These are phyloP conservation scores for Termitomyces heimii DNA, from an alignment of 768 basidiomycete species.

Conservation along the genomic window DNA sequence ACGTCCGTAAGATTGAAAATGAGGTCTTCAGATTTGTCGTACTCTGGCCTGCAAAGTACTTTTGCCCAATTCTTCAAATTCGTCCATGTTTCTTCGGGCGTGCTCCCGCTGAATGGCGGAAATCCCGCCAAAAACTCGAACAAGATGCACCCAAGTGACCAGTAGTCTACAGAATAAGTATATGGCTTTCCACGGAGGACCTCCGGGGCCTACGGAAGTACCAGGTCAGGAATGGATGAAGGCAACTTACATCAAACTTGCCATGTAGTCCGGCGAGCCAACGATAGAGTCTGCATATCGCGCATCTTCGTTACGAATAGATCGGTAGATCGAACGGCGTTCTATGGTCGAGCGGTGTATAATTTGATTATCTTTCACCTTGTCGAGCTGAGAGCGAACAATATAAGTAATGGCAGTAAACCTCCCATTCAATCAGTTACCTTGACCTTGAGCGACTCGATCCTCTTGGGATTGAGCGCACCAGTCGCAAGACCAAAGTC, in stretches of 20 bases:
- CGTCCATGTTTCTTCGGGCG: slow-evolving; percentile 97
- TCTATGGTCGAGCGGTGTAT: slow-evolving; percentile 91
- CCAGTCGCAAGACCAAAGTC: slow-evolving; percentile 98
- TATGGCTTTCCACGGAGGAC: slow-evolving; percentile 94
- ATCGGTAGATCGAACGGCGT: slow-evolving; percentile 90
- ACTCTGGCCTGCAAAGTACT: slow-evolving; percentile 87
- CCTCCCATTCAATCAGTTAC: slow-evolving; percentile 28
- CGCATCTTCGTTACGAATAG: slow-evolving; percentile 83
- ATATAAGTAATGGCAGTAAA: background rate
- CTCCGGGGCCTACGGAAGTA: slow-evolving; percentile 56
- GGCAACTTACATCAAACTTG: slow-evolving; percentile 10
- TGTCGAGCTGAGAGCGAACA: slow-evolving; percentile 64
- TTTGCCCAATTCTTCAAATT: slow-evolving; percentile 98
- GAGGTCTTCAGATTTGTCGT: slow-evolving; percentile 92
- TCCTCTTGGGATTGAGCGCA: slow-evolving; percentile 88
- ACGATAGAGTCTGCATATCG: slow-evolving; percentile 97
- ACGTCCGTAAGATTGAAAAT: slow-evolving; percentile 93
- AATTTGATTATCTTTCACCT: slow-evolving; percentile 90
- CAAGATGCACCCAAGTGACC: slow-evolving; percentile 97
- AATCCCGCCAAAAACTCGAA: slow-evolving; percentile 98
- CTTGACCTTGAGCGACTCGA: slow-evolving; percentile 92
- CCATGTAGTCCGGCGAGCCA: slow-evolving; percentile 99
- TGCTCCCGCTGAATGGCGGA: slow-evolving; percentile 95
- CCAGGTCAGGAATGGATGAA: background rate
- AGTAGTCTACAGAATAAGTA: slow-evolving; percentile 94